phyloP scores from a whole-genome alignment of 1,284 basidiomycete species.

The Pseudozyma pruni region DNA sequence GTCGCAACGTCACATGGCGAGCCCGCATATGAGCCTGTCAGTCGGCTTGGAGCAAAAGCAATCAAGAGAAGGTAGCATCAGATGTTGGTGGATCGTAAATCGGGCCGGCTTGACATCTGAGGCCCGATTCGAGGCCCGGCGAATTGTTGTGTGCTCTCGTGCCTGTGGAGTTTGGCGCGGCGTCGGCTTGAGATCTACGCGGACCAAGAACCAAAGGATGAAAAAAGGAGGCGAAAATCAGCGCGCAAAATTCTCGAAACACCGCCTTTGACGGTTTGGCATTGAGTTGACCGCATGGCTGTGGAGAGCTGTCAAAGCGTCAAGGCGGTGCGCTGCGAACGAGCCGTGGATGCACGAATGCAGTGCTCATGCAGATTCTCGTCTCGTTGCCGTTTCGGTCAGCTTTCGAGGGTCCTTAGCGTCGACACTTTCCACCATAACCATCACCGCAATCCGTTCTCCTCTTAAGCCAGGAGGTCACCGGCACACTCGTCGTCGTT shows the following conservation, averaged over 20 bases:
- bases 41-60: background rate
- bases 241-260: background rate
- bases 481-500: too few species aligned
- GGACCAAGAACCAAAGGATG: too few species aligned
- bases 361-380: slow-evolving; percentile 20
- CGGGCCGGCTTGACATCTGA: background rate
- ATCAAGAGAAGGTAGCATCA: too few species aligned
- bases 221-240: background rate
- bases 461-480: too few species aligned
- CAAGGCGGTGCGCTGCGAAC: slow-evolving; percentile 1
- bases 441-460: background rate
- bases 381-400: background rate
- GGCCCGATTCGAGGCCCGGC: slow-evolving; percentile 2
- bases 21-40: slow-evolving; percentile 18
- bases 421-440: slow-evolving; percentile 2
- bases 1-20: slow-evolving; percentile 34
- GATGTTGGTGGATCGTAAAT: background rate
- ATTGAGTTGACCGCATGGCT: slow-evolving; percentile 7
- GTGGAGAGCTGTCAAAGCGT: background rate
- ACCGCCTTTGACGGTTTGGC: slow-evolving; percentile 1
- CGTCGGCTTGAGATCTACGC: slow-evolving; percentile 2
- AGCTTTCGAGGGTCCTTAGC: background rate
- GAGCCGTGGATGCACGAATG: slow-evolving; percentile 15
- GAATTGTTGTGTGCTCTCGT: slow-evolving; percentile 2
- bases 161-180: slow-evolving; percentile 3